Conservation (phyloP, 306 rosid species). For the Dryas alaskensis region DNA sequence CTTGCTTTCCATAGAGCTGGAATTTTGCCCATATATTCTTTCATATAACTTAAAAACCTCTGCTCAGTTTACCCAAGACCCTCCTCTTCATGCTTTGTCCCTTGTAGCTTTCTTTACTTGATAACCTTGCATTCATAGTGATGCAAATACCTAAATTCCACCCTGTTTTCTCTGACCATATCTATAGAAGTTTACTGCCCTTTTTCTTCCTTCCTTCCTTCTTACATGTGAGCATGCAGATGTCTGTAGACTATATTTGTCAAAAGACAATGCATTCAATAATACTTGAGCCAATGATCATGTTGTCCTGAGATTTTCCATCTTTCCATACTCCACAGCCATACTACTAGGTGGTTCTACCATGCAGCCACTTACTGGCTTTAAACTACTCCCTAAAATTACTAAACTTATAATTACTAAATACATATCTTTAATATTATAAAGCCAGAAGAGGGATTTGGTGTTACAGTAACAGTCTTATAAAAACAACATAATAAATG, state of each 20-base stretch:
- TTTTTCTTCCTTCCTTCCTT: not conserved
- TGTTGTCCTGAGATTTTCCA: not conserved
- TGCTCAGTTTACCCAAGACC: not conserved
- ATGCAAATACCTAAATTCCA: slow-evolving; percentile 9
- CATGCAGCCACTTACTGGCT: not conserved
- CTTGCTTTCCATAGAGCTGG: not conserved
- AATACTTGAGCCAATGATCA: not conserved
- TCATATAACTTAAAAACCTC: slow-evolving; percentile 1
- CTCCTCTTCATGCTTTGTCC: not conserved
- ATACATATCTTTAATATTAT: too few relatives aligned
- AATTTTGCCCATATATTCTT: slow-evolving; percentile 1
- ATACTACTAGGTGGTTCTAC: not conserved
- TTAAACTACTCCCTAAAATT: not conserved
- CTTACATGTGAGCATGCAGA: not conserved
- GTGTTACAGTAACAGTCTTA: too few relatives aligned
- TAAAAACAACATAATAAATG: too few relatives aligned
- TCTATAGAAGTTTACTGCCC: not conserved
- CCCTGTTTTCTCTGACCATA: not conserved
- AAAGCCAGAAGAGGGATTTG: too few relatives aligned
- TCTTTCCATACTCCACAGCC: not conserved
- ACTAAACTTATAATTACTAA: not conserved
- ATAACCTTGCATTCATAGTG: slow-evolving; percentile 10
- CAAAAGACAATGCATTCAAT: not conserved
- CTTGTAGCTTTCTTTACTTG: slow-evolving; percentile 7
- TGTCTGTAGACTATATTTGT: too few relatives aligned